Evolutionary conservation across 1,139 yeast genomes (phyloP).

Genomic region (Suhomyces panamericanus): DNA sequence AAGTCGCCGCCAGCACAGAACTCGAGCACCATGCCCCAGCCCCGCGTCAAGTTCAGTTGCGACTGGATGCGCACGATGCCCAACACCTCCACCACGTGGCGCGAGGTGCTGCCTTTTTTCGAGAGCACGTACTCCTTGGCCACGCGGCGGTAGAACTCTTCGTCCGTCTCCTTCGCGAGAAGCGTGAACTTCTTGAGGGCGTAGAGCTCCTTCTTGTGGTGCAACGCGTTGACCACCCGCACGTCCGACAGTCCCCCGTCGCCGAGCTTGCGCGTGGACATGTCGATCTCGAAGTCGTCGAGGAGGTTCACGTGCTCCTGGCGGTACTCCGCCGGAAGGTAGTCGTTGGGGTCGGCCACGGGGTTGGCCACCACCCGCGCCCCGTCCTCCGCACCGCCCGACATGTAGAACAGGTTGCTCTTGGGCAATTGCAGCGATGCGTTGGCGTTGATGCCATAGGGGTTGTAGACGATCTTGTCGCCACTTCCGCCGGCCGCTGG

Average conservation of each 20-base stretch:
- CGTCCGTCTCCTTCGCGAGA: slow-evolving; percentile 59
- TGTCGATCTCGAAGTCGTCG: slow-evolving; percentile 60
- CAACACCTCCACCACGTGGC: slow-evolving; percentile 60
- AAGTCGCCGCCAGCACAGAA: slow-evolving; percentile 59
- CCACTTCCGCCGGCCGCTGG: slow-evolving; percentile 7
- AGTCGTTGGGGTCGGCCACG: slow-evolving; percentile 66
- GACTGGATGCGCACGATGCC: slow-evolving; percentile 61
- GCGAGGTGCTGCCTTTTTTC: slow-evolving; percentile 47
- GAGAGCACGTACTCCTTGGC: slow-evolving; percentile 63
- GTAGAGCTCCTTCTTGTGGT: slow-evolving; percentile 41
- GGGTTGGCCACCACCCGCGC: slow-evolving; percentile 59
- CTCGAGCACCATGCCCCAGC: slow-evolving; percentile 79
- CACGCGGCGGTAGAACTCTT: slow-evolving; percentile 66
- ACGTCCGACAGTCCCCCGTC: slow-evolving; percentile 77
- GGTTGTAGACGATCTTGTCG: slow-evolving; percentile 48
- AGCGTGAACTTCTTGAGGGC: slow-evolving; percentile 71
- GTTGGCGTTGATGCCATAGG: slow-evolving; percentile 44
- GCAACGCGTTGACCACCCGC: slow-evolving; percentile 44
- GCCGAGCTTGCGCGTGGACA: slow-evolving; percentile 54
- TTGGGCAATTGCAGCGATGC: slow-evolving; percentile 39
- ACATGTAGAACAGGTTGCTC: slow-evolving; percentile 42
- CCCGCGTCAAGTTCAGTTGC: slow-evolving; percentile 53
- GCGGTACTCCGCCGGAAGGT: slow-evolving; percentile 54
- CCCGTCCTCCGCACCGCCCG: slow-evolving; percentile 41
- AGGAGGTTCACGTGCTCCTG: slow-evolving; percentile 53